Conservation (phyloP, 164 flowering plant species). For the grape (Vitis vinifera) region ASM3070453v1 NC_081818.1:28787501-28788000, state of each 20-base stretch:
- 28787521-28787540: background rate
- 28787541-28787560: slow-evolving; percentile 25
- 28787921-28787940: background rate
- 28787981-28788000: slow-evolving; percentile 33
- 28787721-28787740: slow-evolving; percentile 37
- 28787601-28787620: slow-evolving; percentile 33
- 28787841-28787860: slow-evolving; percentile 35
- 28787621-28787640: slow-evolving; percentile 16
- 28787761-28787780: slow-evolving; percentile 10
- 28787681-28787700: background rate
- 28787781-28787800: background rate
- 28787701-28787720: slow-evolving; percentile 38
- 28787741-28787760: slow-evolving; percentile 41
- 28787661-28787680: background rate
- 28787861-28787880: slow-evolving; percentile 30
- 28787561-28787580: slow-evolving; percentile 24
- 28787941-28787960: background rate
- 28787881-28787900: slow-evolving; percentile 27
- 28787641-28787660: background rate
- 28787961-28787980: slow-evolving; percentile 6
- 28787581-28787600: slow-evolving; percentile 38
- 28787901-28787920: slow-evolving; percentile 27
- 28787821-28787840: slow-evolving; percentile 9
- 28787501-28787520: background rate
- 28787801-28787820: background rate